phyloP scores from a whole-genome alignment of 192 early-diverging fungal species.

The Dissophora globulifera region DNA sequence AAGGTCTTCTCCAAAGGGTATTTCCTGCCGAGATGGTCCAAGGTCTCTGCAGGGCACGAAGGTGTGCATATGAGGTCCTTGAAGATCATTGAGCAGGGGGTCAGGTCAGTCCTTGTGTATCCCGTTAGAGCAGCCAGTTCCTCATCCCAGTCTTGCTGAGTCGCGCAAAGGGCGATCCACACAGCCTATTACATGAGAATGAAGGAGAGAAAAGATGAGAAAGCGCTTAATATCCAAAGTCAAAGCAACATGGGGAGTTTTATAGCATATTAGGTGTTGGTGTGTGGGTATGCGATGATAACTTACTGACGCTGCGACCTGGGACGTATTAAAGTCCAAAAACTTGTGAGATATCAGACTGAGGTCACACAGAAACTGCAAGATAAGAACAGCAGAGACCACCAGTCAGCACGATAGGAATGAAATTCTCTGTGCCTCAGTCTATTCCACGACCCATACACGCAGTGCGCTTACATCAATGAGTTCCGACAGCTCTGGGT shows the following conservation, averaged over 20 bases:
- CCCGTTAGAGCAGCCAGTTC: conserved; percentile 38
- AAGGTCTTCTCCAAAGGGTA: conserved; percentile 27
- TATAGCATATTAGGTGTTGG: no score
- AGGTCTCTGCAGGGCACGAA: not conserved
- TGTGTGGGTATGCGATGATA: no score
- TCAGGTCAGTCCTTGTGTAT: conserved; percentile 21
- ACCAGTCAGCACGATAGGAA: no score
- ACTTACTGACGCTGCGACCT: conserved; percentile 40
- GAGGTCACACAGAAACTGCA: conserved; percentile 41
- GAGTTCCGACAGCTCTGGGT: not conserved
- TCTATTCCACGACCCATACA: not conserved
- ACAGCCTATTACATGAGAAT: conserved; percentile 6
- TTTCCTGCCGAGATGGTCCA: not conserved
- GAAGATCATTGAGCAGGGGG: conserved; percentile 24
- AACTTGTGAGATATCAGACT: conserved; percentile 33
- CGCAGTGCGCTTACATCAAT: conserved; percentile 36
- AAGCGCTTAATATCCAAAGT: no score
- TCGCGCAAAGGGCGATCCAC: conserved; percentile 31
- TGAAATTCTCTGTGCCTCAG: no score
- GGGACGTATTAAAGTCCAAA: conserved; percentile 25
- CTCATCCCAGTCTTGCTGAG: conserved; percentile 25
- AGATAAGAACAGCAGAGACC: no score
- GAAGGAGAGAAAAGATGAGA: not conserved
- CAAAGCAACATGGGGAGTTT: no score
- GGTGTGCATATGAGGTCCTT: conserved; percentile 4